Evolutionary conservation across 768 basidiomycete genomes (phyloP), one percentile per base, ranked within the genome.

Genomic region (Gelatoporia subvermispora): DNA sequence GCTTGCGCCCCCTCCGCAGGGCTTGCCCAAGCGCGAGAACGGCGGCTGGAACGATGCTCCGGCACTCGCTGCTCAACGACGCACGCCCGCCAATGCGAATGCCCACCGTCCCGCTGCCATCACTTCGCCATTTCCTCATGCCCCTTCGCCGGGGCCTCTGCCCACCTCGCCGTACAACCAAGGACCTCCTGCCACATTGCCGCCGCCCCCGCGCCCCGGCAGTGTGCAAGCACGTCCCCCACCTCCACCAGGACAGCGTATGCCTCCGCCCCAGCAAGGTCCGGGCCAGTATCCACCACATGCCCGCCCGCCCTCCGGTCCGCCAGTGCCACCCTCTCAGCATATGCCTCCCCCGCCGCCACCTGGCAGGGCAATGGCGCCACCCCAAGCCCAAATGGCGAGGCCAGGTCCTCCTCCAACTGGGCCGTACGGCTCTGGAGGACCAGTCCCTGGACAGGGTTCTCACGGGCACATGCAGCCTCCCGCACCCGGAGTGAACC

Each of bases 21-120:
- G 82, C 37, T 67, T 64, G 7, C 60, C 66, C 17, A 73, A 73
- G 51, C 70, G 71, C 23, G 86, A 85, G 43, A 82, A 83, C 23
- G 79, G 84, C 15, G 92, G 92, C 0, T 97, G 93, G 93, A 97
- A 97, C 58, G 94, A 97, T 65, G 82, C 92, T 0, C 93, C 92
- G 0, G 62, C 72, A 5, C 53, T 80, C 11, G 55, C 71, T 15
- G 61, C 70, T 8, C 64, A 76, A 16, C 65, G 75, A 36, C 81
- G 84, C 21, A 71, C 72, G 1, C 79, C 85, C 1, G 72, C 75
- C 18, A 67, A 75, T 4, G 58, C 72, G 24, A 74, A 64, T 46
- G 53, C 70, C 9, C 66, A 61, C 47, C 89, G 87, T 58, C 84
- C 79, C 2, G 72, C 75, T 7, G 79, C 93, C 2, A 94, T 97